These are phyloP conservation scores for Rhododendron williamsianum DNA, from an alignment of 148 eudicot genomes.

Conservation along the genomic window DNA sequence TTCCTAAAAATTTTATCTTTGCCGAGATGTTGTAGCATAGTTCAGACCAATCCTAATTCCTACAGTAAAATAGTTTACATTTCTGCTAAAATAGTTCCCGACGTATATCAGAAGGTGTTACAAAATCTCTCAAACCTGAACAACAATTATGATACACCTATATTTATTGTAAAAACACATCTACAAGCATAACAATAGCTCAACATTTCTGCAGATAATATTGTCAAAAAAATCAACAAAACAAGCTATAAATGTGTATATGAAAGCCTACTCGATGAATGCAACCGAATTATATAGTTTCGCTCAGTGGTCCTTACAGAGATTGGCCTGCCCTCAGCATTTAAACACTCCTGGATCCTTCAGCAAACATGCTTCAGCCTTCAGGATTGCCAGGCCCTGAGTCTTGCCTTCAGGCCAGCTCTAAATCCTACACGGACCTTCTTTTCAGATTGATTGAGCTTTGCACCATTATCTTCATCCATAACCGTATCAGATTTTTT, in stretches of 20 bases:
- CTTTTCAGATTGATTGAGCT: conserved; percentile 12
- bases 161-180: neutral
- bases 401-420: conserved; percentile 11
- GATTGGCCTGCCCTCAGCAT: conserved; percentile 27
- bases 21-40: neutral
- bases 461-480: neutral
- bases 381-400: conserved; percentile 17
- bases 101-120: neutral
- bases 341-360: conserved; percentile 4
- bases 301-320: conserved; percentile 49
- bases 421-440: conserved; percentile 20
- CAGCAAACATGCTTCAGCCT: conserved; percentile 4
- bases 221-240: neutral
- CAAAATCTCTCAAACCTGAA: neutral
- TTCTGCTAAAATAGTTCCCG: neutral
- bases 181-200: neutral
- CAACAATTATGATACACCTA: neutral
- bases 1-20: neutral
- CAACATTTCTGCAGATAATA: neutral
- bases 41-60: conserved; percentile 1
- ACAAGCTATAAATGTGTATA: conserved; percentile 2
- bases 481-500: neutral
- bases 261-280: too few species aligned
- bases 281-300: neutral
- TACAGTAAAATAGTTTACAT: neutral